phyloP scores from a whole-genome alignment of 345 rosid genomes.

The Corchorus olitorius region DNA sequence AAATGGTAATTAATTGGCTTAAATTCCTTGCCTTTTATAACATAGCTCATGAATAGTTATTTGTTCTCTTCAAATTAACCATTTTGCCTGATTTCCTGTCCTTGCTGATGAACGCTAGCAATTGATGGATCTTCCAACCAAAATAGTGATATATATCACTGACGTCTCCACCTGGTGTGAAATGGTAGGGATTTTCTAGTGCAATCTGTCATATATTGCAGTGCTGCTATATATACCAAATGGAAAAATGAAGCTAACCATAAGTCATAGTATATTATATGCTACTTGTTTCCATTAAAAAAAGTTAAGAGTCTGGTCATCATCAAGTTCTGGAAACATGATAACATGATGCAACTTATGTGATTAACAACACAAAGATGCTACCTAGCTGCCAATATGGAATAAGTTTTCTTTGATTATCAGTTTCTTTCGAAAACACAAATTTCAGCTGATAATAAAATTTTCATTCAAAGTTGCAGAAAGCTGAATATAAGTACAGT shows the following conservation, averaged over 20 bases:
- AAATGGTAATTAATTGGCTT: not conserved
- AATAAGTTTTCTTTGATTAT: not conserved
- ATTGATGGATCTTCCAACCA: not conserved
- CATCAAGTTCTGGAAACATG: no score
- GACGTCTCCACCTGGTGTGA: not conserved
- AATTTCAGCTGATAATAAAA: not conserved
- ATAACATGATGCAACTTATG: no score
- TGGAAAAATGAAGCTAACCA: no score
- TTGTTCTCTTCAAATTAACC: not conserved
- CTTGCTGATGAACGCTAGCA: not conserved
- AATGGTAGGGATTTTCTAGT: no score
- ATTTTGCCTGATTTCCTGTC: not conserved
- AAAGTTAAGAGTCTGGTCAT: no score
- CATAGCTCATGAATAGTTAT: not conserved
- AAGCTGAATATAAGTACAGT: not conserved
- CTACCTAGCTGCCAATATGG: not conserved
- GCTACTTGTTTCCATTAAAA: no score
- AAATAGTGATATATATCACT: not conserved
- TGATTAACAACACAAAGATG: no score
- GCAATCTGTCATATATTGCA: no score
- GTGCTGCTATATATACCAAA: no score
- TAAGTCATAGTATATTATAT: no score
- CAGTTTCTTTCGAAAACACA: not conserved
- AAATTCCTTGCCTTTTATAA: not conserved
- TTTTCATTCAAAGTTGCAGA: not conserved